Evolutionary conservation across 2,329 filamentous ascomycete species (phyloP).

Genomic region (Metarhizium brunneum): DNA sequence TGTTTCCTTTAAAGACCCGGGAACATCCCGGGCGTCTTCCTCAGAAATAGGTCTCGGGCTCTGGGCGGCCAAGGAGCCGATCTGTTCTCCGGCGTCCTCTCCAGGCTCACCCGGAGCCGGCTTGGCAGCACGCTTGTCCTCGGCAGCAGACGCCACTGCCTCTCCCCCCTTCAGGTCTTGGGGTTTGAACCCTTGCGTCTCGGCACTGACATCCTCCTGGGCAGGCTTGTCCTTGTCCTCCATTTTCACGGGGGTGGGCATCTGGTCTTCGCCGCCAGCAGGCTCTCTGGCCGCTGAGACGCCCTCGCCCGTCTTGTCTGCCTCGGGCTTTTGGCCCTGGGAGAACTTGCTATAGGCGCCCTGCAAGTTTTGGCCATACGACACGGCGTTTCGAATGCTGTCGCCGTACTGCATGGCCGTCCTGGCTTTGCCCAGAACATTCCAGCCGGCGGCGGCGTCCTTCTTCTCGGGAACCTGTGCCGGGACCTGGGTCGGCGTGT

Average conservation of each 20-base stretch:
- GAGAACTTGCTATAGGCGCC: background rate
- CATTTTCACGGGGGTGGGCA: background rate
- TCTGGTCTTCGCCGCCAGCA: background rate
- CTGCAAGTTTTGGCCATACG: background rate
- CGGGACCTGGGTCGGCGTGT: slow-evolving; percentile 21
- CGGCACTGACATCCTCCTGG: slow-evolving; percentile 3
- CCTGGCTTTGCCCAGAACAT: slow-evolving; percentile 20
- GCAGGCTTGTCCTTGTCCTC: background rate
- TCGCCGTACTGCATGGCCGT: slow-evolving; percentile 12
- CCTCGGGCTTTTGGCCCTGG: background rate
- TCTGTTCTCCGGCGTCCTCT: slow-evolving; percentile 1
- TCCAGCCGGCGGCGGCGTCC: slow-evolving; percentile 16
- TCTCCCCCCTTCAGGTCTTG: slow-evolving; percentile 3
- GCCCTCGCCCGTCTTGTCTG: background rate
- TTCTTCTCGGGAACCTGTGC: slow-evolving; percentile 18
- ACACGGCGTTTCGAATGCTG: slow-evolving; percentile 11
- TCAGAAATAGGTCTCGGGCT: background rate
- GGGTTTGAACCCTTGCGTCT: background rate
- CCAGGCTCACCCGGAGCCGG: slow-evolving; percentile 7
- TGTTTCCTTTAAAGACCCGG: background rate
- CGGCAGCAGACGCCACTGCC: slow-evolving; percentile 4
- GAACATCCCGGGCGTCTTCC: slow-evolving; percentile 1
- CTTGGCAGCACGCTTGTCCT: slow-evolving; percentile 4
- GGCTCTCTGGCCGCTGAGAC: background rate
- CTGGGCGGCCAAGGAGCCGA: background rate